Evolutionary conservation across 2,329 filamentous ascomycete species (phyloP), one percentile per base, ranked within the genome.

Genomic region (Capronia coronata): DNA sequence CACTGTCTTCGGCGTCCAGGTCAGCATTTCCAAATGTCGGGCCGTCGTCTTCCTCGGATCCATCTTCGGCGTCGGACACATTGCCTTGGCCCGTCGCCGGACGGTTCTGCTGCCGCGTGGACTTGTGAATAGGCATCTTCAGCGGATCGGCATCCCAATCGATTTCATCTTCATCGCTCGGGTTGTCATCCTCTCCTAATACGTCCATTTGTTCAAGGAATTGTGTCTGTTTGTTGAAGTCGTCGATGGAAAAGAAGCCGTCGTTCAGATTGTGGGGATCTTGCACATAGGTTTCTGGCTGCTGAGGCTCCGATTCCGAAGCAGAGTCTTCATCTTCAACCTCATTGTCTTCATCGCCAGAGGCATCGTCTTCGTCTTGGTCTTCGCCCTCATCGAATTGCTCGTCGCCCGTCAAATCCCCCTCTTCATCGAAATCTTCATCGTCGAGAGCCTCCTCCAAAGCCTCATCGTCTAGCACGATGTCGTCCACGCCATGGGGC

Each of bases 211-310:
- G 82, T 67, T 98, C 93, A 42, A 96, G 82, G 64, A 84, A 85
- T 62, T 94, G 87, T 1, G 89, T 87, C 64, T 94, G 87, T 65
- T 84, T 87, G 74, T 98, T 98, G 77, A 98, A 98, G 52, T 94
- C 83, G 62, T 97, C 90, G 61, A 98, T 91, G 13, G 88, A 94
- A 71, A 98, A 98, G 72, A 98, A 98, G 3, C 89, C 91, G 64
- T 98, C 93, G 63, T 98, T 97, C 25, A 98, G 79, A 5, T 89
- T 88, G 63, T 93, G 77, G 2, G 82, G 82, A 62, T 97, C 89
- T 59, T 83, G 75, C 7, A 81, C 71, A 52, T 84, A 83, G 32
- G 78, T 77, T 42, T 77, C 76, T 1, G 70, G 67, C 71, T 65
- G 62, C 11, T 64, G 64, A 18, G 70, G 61, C 9, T 64, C 60